Conservation (phyloP, 164 flowering plant genomes). For the Magnolia changhungtana region DNA sequence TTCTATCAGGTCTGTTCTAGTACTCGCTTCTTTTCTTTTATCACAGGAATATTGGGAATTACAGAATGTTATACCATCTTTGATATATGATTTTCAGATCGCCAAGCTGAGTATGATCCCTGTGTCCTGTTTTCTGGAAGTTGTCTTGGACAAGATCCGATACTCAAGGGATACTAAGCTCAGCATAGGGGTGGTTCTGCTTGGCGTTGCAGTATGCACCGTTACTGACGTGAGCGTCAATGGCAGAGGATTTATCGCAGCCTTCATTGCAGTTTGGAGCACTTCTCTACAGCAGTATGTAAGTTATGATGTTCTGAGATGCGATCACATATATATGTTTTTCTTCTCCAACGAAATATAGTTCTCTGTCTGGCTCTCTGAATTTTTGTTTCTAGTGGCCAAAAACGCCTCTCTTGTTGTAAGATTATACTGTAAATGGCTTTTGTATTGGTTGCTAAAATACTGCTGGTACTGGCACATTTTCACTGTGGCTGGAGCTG, state of each 20-base stretch:
- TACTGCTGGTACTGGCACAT: not conserved
- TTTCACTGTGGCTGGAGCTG: not conserved
- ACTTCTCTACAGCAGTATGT: slow-evolving; percentile 87
- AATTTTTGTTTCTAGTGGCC: not conserved
- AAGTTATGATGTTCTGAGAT: slow-evolving; percentile 28
- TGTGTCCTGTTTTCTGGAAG: slow-evolving; percentile 23
- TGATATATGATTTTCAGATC: slow-evolving; percentile 39
- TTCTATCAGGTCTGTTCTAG: slow-evolving; percentile 70
- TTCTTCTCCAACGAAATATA: not conserved
- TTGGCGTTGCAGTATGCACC: slow-evolving; percentile 93
- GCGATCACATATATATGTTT: not conserved
- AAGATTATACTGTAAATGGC: not conserved
- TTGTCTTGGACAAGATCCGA: slow-evolving; percentile 41
- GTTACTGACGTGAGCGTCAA: slow-evolving; percentile 91
- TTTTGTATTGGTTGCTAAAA: not conserved
- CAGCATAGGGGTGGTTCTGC: slow-evolving; percentile 67
- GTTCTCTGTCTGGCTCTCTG: not conserved
- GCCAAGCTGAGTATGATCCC: slow-evolving; percentile 92
- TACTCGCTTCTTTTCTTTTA: not conserved
- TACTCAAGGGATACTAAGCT: slow-evolving; percentile 88
- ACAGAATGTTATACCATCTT: not conserved
- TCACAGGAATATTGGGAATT: not conserved
- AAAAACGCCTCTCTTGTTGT: not conserved
- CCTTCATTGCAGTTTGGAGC: slow-evolving; percentile 85
- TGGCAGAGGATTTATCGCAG: slow-evolving; percentile 66